Percentiles rank a stretch among this genome's conserved stretches.
These are phyloP conservation scores for Rhodosporidiobolus sp. DNA, from an alignment of 768 basidiomycete species.

Conservation along the genomic window DNA sequence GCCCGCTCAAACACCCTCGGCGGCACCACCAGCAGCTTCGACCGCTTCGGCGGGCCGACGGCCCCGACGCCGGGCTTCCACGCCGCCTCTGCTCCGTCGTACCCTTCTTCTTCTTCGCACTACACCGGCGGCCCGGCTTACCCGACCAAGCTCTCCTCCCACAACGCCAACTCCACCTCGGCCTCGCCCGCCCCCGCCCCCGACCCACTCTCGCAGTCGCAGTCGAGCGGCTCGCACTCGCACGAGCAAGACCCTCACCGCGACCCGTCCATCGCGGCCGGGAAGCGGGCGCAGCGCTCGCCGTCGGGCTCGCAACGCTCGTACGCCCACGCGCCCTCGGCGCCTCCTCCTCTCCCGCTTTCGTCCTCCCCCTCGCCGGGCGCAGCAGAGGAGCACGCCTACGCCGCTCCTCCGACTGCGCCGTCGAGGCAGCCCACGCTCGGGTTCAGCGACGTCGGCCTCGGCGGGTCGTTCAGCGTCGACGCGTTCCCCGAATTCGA, in stretches of 20 bases:
- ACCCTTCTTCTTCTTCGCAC: background rate
- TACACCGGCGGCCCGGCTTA: background rate
- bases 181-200: background rate
- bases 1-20: background rate
- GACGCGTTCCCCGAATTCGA: background rate
- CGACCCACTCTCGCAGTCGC: background rate
- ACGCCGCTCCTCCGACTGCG: background rate
- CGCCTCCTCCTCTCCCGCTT: background rate
- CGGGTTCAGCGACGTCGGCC: background rate
- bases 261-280: conserved; percentile 18
- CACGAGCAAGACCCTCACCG: conserved; percentile 3
- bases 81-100: too few relatives aligned
- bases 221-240: background rate
- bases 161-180: background rate
- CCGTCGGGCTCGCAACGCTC: background rate
- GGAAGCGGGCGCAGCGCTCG: background rate
- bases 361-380: background rate
- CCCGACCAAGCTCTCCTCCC: background rate
- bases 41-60: background rate
- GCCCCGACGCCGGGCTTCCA: background rate
- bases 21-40: too few relatives aligned
- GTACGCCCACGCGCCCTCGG: background rate
- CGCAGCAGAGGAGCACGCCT: background rate
- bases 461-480: background rate
- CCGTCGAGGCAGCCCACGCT: background rate